Conservation (phyloP, 768 basidiomycete genomes). For the Leccinellum luteum region DNA sequence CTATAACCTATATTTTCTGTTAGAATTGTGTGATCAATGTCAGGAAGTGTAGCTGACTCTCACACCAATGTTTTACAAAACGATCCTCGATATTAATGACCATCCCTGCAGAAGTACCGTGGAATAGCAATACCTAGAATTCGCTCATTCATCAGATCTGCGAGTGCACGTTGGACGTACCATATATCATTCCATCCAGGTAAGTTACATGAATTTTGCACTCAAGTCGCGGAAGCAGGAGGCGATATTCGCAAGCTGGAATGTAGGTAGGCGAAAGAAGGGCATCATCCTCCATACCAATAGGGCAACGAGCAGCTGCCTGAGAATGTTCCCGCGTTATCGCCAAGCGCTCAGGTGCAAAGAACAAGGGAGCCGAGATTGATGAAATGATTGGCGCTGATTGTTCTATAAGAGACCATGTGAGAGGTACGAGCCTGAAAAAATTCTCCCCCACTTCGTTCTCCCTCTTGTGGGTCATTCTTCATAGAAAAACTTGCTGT, state of each 20-base stretch:
- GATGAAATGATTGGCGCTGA: neutral
- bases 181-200: neutral
- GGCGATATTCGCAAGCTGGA: neutral
- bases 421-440: neutral
- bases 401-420: neutral
- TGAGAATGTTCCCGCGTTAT: neutral
- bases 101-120: neutral
- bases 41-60: neutral
- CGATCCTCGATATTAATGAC: too few relatives aligned
- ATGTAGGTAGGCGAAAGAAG: slow-evolving; percentile 8
- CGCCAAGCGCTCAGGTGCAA: neutral
- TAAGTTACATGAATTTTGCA: neutral
- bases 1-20: neutral
- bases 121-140: neutral
- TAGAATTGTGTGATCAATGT: neutral
- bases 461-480: neutral
- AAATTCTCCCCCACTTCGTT: neutral
- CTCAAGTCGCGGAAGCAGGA: neutral
- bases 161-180: neutral
- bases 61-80: neutral
- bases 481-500: neutral
- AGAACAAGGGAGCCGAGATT: neutral
- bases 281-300: neutral
- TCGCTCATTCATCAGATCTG: neutral
- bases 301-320: neutral